Percentiles rank a stretch among this genome's conserved stretches.
Conservation (phyloP, 176 grass and related monocot species). For the Lolium multiflorum region DNA sequence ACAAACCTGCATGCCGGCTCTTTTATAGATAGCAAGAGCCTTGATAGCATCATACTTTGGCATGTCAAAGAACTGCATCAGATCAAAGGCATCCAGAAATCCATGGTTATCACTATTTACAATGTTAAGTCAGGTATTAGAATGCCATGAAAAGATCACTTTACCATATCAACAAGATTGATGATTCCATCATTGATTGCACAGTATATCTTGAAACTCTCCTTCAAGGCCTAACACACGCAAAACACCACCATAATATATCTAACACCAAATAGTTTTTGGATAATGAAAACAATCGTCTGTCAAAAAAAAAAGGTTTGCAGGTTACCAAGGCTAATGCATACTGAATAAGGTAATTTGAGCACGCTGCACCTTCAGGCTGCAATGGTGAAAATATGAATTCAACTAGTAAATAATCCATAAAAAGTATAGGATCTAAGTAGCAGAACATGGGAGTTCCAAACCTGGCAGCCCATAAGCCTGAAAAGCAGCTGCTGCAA, state of each 20-base stretch:
- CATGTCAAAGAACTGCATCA: constrained; percentile 92
- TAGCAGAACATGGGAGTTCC: neutral
- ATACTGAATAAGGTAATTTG: constrained; percentile 84
- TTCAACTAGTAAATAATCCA: neutral
- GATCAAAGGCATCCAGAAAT: neutral
- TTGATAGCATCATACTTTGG: constrained; percentile 93
- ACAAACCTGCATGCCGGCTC: constrained; percentile 82
- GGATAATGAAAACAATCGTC: constrained; percentile 3
- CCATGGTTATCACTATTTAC: neutral
- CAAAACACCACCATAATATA: neutral
- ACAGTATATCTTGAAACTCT: constrained; percentile 96
- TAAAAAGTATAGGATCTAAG: neutral
- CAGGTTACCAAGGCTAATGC: constrained; percentile 78
- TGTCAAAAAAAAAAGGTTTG: neutral
- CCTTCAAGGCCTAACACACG: constrained; percentile 74
- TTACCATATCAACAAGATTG: constrained; percentile 96
- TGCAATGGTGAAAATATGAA: constrained; percentile 53
- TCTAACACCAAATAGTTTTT: neutral
- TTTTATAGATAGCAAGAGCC: constrained; percentile 83
- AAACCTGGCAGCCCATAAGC: constrained; percentile 86
- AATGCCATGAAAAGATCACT: constrained; percentile 2
- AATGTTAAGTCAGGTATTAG: neutral
- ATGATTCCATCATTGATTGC: constrained; percentile 95
- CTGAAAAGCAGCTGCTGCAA: constrained; percentile 91
- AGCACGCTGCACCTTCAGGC: constrained; percentile 92